Conservation (phyloP, 805 yeast genomes). For the Kluyveromyces dobzhanskii region DNA sequence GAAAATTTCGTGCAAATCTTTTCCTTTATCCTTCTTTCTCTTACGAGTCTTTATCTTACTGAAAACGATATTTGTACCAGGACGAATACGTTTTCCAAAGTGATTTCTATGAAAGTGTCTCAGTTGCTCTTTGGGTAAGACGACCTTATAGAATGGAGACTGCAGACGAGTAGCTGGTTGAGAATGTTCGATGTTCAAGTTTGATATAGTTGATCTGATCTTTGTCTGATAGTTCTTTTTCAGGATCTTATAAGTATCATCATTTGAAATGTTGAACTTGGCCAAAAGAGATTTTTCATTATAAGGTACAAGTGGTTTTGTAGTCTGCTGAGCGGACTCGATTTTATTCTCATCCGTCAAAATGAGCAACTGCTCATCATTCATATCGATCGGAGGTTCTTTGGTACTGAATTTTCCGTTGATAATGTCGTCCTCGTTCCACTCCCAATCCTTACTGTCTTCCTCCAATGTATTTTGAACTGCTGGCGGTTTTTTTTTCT, state of each 20-base stretch:
- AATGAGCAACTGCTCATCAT: conserved; percentile 75
- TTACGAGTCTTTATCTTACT: conserved; percentile 70
- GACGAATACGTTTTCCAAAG: conserved; percentile 52
- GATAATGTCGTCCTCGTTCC: conserved; percentile 56
- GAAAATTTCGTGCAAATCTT: conserved; percentile 67
- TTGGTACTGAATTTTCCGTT: conserved; percentile 47
- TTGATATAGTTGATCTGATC: conserved; percentile 87
- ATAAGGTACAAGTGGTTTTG: conserved; percentile 35
- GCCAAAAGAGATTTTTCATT: conserved; percentile 45
- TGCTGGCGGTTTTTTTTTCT: neutral
- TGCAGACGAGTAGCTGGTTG: conserved; percentile 81
- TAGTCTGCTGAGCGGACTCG: conserved; percentile 8
- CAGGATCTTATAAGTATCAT: conserved; percentile 71
- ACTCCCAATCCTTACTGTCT: conserved; percentile 27
- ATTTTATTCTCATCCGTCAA: conserved; percentile 23
- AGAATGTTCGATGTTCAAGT: conserved; percentile 84
- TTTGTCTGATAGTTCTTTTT: conserved; percentile 84
- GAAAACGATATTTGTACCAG: conserved; percentile 70
- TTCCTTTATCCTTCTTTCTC: conserved; percentile 83
- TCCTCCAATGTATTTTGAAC: conserved; percentile 16
- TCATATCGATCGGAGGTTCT: conserved; percentile 54
- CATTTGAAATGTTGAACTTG: conserved; percentile 83
- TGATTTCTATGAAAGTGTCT: conserved; percentile 75
- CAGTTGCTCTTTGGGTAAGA: conserved; percentile 53
- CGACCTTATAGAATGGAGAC: conserved; percentile 84